Conservation (phyloP, 192 early-diverging fungal genomes). For the Coemansia sp. region DNA sequence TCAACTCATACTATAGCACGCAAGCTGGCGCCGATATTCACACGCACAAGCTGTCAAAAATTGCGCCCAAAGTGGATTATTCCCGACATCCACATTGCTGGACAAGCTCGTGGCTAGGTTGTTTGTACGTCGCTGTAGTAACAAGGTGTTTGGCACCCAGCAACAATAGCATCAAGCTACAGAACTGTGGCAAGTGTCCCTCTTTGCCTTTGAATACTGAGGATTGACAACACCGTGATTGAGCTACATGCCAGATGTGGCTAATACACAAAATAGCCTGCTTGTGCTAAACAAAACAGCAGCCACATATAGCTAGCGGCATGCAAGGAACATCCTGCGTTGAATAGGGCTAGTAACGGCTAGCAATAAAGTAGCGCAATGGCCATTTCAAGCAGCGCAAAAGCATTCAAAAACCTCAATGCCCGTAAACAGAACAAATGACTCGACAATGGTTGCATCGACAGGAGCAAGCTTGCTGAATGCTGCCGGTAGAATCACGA, state of each 20-base stretch:
- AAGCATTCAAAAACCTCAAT: slow-evolving; percentile 45
- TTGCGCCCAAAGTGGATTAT: not conserved
- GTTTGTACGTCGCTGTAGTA: not conserved
- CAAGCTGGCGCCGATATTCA: not conserved
- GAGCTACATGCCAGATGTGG: not conserved
- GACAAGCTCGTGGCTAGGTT: not conserved
- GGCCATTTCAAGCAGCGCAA: not conserved
- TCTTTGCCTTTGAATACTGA: not conserved
- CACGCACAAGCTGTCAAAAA: not conserved
- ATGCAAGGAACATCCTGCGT: not conserved
- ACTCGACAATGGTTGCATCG: slow-evolving; percentile 32
- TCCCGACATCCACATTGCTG: not conserved
- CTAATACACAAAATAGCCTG: not conserved
- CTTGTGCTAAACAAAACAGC: not conserved
- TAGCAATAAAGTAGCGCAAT: no score
- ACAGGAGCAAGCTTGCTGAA: slow-evolving; percentile 21
- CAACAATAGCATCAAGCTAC: not conserved
- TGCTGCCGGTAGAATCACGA: slow-evolving; percentile 31
- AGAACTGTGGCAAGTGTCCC: not conserved
- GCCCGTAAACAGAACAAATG: slow-evolving; percentile 50
- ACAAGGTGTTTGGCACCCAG: not conserved
- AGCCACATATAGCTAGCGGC: not conserved
- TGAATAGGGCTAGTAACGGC: not conserved
- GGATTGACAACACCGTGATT: not conserved
- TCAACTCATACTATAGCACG: not conserved